Evolutionary conservation across 2,329 filamentous ascomycete species (phyloP), one percentile per base, ranked within the genome.

Genomic region (Exophiala viscosa): DNA sequence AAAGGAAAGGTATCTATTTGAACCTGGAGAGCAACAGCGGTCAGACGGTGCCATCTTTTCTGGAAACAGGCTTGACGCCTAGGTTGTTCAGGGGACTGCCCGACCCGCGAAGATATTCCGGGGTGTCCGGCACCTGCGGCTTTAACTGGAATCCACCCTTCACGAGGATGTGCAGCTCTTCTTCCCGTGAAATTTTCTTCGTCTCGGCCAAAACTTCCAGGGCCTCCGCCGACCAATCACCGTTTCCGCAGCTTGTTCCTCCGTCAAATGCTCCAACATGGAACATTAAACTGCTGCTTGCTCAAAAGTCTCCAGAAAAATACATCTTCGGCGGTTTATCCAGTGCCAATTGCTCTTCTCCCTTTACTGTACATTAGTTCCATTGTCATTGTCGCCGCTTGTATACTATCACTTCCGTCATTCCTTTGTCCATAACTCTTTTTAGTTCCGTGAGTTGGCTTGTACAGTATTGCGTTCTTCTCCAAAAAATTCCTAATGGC

Each of bases 401-500:
- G 59, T 62, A 61, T 52, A 58, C 41, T 62, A 58, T 23, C n/a
- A n/a, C 43, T 36, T 51, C 36, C 46, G 52, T 60, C 55, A 31
- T 54, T 61, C 53, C 41, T 59, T 59, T 54, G 28, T 38, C 40
- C 31, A 15, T 39, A 43, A 44, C 38, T 39, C 43, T 33, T 15
- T 55, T 49, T 48, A 11, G 18, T 28, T 28, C 34, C 48, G 48
- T 8, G 15, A 9, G 23, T 40, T 45, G 39, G 14, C 32, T 18
- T 62, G 59, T 62, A 59, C 50, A 53, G 42, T 57, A 58, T 55
- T 56, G 45, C 44, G 57, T 58, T 48, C 39, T 35, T 42, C 50
- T 48, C 50, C 20, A 38, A 33, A 49, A 41, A 39, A 32, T 52
- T 55, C 50, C 46, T 53, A 53, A 60, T 63, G 55, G 57, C 53